A percentile compares a stretch with the other conserved stretches of the same genome.
phyloP scores from a whole-genome alignment of 2,329 filamentous ascomycete species.

The Triangularia setosa region DNA sequence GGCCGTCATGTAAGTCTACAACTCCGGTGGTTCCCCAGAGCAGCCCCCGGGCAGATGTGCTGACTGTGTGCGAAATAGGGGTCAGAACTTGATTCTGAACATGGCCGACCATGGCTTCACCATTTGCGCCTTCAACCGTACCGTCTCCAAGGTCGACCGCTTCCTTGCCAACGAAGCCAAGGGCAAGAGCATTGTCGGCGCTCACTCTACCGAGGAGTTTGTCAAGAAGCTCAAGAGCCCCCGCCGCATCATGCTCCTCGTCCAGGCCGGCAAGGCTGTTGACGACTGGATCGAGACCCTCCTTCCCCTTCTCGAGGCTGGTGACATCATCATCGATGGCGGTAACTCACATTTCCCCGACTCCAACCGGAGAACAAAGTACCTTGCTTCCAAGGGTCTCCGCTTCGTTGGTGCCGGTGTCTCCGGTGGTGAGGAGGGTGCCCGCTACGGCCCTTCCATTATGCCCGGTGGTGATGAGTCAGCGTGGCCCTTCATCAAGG shows the following conservation, averaged over 20 bases:
- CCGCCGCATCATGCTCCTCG: conserved; percentile 95
- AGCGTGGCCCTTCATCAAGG: conserved; percentile 97
- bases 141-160: conserved; percentile 93
- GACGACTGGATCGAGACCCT: conserved; percentile 98
- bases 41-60: conserved; percentile 8
- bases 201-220: conserved; percentile 91
- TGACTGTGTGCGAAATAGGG: conserved; percentile 39
- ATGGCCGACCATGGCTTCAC: conserved; percentile 92
- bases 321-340: conserved; percentile 99
- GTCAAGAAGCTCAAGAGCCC: conserved; percentile 95
- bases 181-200: conserved; percentile 93
- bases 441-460: conserved; percentile 91
- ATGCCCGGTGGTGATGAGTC: conserved; percentile 99
- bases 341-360: conserved; percentile 99
- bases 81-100: conserved; percentile 85
- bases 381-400: conserved; percentile 82
- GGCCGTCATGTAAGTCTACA: conserved; percentile 71
- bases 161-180: conserved; percentile 90
- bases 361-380: conserved; percentile 93
- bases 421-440: conserved; percentile 98
- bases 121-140: conserved; percentile 97
- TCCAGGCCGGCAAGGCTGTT: conserved; percentile 96
- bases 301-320: conserved; percentile 73
- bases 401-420: conserved; percentile 96
- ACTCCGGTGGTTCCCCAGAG: conserved; percentile 2